Base-by-base conservation (phyloP, 352 stramenopile species). In the Pythium pyrilobum region DNA sequence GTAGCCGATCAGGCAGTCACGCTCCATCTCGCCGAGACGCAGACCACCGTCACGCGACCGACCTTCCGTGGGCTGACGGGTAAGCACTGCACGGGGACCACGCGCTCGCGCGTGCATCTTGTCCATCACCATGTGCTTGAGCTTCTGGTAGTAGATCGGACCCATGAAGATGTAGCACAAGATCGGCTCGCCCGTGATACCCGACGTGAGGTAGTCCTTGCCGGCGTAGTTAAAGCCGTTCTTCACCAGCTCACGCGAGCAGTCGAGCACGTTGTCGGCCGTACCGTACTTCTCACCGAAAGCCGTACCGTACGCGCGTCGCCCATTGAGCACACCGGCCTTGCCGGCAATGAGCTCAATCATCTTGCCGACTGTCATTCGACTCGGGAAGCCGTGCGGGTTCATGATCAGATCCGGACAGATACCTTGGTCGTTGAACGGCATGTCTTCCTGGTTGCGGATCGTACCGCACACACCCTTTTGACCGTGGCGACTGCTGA, bases 81-180 rank as follows among this genome's bases (percentile, higher is more conserved):
- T 99, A 2, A 99, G 81, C 36, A 96, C 85, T 3, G 96, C 96
- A 23, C 96, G 85, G 29, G 96, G 96, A 15, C 96, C 96, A 38
- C 96, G 82, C 16, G 97, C 93, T 56, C 97, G 86, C 18, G 97
- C 97, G 71, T 99, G 97, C 86, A 99, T 99, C 80, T 99, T 99
- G 77, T 99, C 98, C 81, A 99, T 96, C n/a, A 99, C 98, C 98
- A 99, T 99, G 71, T 99, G 98, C 80, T 99, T 99, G 16, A 99
- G 82, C 71, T 99, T 99, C 72, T 99, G 98, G 70, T 99, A 99
- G 71, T 99, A 99, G 18, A 99, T 96, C 23, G 97, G 97, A 1
- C 98, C 98, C 62, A 98, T 98, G 68, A 99, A 99, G 59, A 99
- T 98, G 76, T 99, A 99, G 46, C 96, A 97, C 73, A 98, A 77